Evolutionary conservation across 768 basidiomycete genomes (phyloP), one percentile per base, ranked within the genome.

Genomic region (Tricholomella constricta): DNA sequence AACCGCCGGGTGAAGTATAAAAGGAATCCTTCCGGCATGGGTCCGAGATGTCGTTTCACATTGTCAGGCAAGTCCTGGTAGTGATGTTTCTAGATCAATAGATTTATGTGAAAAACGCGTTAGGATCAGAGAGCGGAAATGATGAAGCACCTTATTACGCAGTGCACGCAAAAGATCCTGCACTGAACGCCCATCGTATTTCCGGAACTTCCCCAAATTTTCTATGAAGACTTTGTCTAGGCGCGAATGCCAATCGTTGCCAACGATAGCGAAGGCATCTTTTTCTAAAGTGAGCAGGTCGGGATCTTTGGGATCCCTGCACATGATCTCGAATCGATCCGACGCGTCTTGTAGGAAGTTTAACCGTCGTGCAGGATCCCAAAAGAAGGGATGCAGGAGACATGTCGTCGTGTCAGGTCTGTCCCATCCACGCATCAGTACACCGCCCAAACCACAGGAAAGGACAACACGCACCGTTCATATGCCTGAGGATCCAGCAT

Each of bases 321-420:
- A 90, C 93, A 98, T 96, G 66, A 94, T 94, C 70, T 98, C 97
- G 68, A 98, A 99, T 4, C 95, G 84, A 70, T 98, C 96, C 0
- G 94, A 97, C 0, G 94, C 92, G 57, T 98, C 97, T 69, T 96
- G 95, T n/a, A 99, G 76, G 79, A 99, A 99, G 45, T 82, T 85
- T 4, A 99, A 74, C 36, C 96, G 82, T 51, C 89, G 84, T 7
- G 80, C 86, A 0, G 94, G 74, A 49, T 94, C 87, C 97, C 97
- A 99, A 77, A 98, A 99, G 78, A 91, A 96, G 0, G 97, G 97
- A 72, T 98, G 96, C 19, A 89, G 73, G 17, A 98, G 78, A 69
- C 89, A 90, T n/a, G 83, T 83, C 11, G 82, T 83, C 6, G 95
- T 96, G 59, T 94, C 88, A 1, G 95, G 97, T 64, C 96, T 93